Evolutionary conservation across 106 monocot genomes (phyloP).

Genomic region (Agapanthus africanus): DNA sequence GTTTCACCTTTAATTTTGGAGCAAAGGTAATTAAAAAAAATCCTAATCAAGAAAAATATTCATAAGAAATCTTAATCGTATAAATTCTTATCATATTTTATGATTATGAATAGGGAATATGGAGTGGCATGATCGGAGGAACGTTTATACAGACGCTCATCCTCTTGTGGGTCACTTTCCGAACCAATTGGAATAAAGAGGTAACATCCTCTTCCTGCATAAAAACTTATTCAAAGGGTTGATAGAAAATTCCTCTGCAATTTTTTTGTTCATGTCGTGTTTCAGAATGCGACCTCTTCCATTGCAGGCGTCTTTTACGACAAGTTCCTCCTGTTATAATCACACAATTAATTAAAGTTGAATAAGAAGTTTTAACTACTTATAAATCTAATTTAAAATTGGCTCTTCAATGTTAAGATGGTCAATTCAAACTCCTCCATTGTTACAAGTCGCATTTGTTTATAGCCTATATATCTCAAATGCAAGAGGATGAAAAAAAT

Average conservation of each 20-base stretch:
- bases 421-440: too few species aligned
- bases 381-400: not conserved
- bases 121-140: constrained; percentile 71
- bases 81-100: not conserved
- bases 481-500: not conserved
- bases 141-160: constrained; percentile 64
- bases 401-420: too few species aligned
- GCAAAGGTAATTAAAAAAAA: constrained; percentile 42
- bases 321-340: too few species aligned
- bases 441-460: too few species aligned
- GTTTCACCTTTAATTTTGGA: constrained; percentile 51
- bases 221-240: not conserved
- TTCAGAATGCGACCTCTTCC: too few species aligned
- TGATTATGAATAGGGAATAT: constrained; percentile 49
- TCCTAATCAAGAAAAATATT: not conserved
- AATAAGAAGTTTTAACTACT: not conserved
- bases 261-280: too few species aligned
- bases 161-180: constrained; percentile 57
- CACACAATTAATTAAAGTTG: not conserved
- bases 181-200: constrained; percentile 77
- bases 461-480: not conserved
- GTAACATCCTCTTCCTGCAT: too few species aligned
- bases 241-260: not conserved
- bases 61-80: not conserved
- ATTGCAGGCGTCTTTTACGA: too few species aligned